Percentiles rank a stretch among this genome's conserved stretches.
phyloP scores from a whole-genome alignment of 2,329 filamentous ascomycete genomes.

The Penicillium sp. region DNA sequence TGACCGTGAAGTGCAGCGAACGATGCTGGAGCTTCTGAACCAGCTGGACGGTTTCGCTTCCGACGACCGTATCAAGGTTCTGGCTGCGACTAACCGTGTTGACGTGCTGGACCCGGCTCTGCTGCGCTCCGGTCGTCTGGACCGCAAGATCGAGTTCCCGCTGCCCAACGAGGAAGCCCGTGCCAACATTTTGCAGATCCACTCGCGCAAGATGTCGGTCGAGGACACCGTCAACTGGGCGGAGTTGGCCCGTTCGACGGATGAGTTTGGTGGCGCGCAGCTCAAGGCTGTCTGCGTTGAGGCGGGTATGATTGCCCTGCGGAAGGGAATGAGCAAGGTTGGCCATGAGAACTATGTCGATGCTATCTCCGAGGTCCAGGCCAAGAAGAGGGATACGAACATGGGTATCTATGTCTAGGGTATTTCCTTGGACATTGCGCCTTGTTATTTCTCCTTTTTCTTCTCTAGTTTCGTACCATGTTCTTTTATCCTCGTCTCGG shows the following conservation, averaged over 20 bases:
- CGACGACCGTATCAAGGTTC: constrained; percentile 92
- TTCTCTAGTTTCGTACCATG: constrained; percentile 7
- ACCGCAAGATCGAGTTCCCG: constrained; percentile 97
- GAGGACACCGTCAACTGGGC: constrained; percentile 92
- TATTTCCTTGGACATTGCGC: background rate
- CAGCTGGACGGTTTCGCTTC: constrained; percentile 97
- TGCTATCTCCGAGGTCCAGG: constrained; percentile 86
- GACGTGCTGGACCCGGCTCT: constrained; percentile 90
- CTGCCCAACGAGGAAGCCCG: constrained; percentile 96
- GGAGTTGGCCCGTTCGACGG: constrained; percentile 90
- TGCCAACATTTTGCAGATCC: constrained; percentile 94
- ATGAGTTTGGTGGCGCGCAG: constrained; percentile 97
- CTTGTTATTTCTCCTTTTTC: constrained; percentile 6
- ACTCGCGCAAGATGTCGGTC: constrained; percentile 97
- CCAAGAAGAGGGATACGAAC: constrained; percentile 79
- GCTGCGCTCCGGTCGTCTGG: constrained; percentile 83
- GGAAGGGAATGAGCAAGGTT: constrained; percentile 92
- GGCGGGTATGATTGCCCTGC: constrained; percentile 96
- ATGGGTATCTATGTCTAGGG: constrained; percentile 44
- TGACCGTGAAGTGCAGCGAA: constrained; percentile 95
- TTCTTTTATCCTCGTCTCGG: constrained; percentile 9
- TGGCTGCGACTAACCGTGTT: constrained; percentile 89
- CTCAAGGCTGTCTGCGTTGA: constrained; percentile 98
- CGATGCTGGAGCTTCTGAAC: constrained; percentile 97
- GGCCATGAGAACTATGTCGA: constrained; percentile 98